Percentiles rank a stretch among this genome's conserved stretches.
Evolutionary conservation across 2,329 filamentous ascomycete species (phyloP).

Genomic region (Trichoderma arundinaceum): DNA sequence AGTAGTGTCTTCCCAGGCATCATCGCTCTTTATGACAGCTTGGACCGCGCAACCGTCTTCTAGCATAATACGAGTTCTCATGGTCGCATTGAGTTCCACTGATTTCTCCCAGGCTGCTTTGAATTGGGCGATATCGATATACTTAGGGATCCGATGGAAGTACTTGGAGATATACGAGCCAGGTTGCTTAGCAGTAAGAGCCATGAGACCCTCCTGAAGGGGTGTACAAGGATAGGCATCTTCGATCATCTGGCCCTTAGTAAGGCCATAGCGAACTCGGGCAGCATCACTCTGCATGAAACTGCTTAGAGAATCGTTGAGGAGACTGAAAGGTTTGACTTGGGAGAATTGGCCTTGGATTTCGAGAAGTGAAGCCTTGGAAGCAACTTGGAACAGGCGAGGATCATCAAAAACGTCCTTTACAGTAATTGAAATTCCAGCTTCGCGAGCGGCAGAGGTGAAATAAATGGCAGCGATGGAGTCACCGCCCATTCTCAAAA

Average conservation of each 20-base stretch:
- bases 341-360: background rate
- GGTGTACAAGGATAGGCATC: conserved; percentile 48
- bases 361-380: conserved; percentile 1
- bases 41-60: conserved; percentile 29
- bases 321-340: conserved; percentile 18
- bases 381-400: conserved; percentile 21
- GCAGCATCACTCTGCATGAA: conserved; percentile 10
- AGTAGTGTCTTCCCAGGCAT: conserved; percentile 14
- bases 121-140: conserved; percentile 33
- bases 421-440: conserved; percentile 31
- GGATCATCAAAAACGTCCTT: conserved; percentile 29
- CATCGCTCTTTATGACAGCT: conserved; percentile 32
- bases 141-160: conserved; percentile 28
- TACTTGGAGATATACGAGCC: conserved; percentile 35
- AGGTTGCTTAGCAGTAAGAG: conserved; percentile 35
- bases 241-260: conserved; percentile 33
- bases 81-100: conserved; percentile 31
- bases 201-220: conserved; percentile 48
- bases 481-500: conserved; percentile 36
- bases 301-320: background rate
- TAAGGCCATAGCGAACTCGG: conserved; percentile 3
- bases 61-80: conserved; percentile 36
- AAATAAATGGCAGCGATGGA: conserved; percentile 36
- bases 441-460: conserved; percentile 27
- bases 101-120: conserved; percentile 34